Conservation (phyloP, 176 grass and related monocot genomes). For the Ensete glaucum region DNA sequence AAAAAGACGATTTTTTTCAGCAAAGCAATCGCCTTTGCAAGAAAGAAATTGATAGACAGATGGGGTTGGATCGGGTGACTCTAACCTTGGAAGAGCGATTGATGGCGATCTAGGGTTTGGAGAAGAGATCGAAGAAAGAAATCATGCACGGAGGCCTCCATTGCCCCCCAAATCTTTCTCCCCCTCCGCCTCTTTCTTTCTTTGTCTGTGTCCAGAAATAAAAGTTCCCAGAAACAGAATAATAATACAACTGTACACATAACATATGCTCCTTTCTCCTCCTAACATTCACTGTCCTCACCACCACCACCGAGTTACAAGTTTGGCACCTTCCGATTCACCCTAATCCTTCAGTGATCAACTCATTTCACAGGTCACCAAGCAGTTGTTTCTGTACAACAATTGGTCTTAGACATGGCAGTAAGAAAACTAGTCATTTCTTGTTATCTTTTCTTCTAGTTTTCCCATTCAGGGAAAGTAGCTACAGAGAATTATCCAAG, state of each 20-base stretch:
- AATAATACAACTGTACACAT: neutral
- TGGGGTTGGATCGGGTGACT: neutral
- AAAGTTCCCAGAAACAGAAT: neutral
- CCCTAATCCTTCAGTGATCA: too few species aligned
- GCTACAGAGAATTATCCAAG: too few species aligned
- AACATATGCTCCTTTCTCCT: slow-evolving; percentile 9
- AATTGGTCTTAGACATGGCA: neutral
- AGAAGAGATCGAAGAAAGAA: slow-evolving; percentile 1
- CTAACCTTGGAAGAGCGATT: slow-evolving; percentile 25
- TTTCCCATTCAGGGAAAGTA: too few species aligned
- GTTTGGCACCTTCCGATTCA: too few species aligned
- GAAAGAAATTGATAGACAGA: neutral
- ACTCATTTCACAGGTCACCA: neutral
- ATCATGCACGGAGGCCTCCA: slow-evolving; percentile 13
- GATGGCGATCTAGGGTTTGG: neutral
- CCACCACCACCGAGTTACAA: too few species aligned
- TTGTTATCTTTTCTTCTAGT: too few species aligned
- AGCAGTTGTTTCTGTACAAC: neutral
- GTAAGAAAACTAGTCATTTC: neutral
- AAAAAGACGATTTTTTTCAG: neutral
- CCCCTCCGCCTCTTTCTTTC: slow-evolving; percentile 6
- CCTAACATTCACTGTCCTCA: neutral
- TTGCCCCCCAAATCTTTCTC: slow-evolving; percentile 14
- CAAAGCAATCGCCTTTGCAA: neutral
- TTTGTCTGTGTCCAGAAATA: slow-evolving; percentile 10